These are phyloP conservation scores for Rosa chinensis DNA, from an alignment of 306 rosid species.

Conservation along the genomic window DNA sequence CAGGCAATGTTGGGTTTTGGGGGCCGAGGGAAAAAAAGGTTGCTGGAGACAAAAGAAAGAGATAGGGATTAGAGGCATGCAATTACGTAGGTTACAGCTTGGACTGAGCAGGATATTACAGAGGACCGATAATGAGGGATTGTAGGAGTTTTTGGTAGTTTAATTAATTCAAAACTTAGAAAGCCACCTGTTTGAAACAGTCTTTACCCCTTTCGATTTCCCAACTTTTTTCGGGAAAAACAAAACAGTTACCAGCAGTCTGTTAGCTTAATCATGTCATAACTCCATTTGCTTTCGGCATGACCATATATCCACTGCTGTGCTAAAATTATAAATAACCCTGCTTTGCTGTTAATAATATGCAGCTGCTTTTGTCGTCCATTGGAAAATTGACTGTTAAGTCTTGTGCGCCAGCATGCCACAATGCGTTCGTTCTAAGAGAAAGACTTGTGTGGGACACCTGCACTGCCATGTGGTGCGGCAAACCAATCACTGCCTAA, in stretches of 20 bases:
- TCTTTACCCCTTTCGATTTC: constrained; percentile 12
- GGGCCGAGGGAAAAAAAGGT: constrained; percentile 28
- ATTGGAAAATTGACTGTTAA: no score
- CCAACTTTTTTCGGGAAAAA: background rate
- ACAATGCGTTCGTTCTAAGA: no score
- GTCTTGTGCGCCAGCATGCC: no score
- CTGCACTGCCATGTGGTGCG: no score
- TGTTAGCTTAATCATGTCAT: background rate
- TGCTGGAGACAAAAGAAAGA: constrained; percentile 17
- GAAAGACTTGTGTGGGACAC: no score
- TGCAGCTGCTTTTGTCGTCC: no score
- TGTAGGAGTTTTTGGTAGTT: constrained; percentile 38
- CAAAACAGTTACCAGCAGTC: background rate
- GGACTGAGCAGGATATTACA: constrained; percentile 43
- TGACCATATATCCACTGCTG: background rate
- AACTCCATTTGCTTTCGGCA: background rate
- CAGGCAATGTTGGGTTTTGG: constrained; percentile 43
- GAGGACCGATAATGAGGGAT: constrained; percentile 67
- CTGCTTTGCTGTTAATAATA: background rate
- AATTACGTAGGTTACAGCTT: constrained; percentile 40
- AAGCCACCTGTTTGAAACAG: constrained; percentile 32
- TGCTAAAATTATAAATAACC: background rate
- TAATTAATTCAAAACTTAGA: background rate
- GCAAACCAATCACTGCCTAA: no score
- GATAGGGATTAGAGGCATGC: constrained; percentile 25